These are phyloP conservation scores for Eragrostis tef DNA, from an alignment of 202 grass and related monocot species.

Conservation along the genomic window DNA sequence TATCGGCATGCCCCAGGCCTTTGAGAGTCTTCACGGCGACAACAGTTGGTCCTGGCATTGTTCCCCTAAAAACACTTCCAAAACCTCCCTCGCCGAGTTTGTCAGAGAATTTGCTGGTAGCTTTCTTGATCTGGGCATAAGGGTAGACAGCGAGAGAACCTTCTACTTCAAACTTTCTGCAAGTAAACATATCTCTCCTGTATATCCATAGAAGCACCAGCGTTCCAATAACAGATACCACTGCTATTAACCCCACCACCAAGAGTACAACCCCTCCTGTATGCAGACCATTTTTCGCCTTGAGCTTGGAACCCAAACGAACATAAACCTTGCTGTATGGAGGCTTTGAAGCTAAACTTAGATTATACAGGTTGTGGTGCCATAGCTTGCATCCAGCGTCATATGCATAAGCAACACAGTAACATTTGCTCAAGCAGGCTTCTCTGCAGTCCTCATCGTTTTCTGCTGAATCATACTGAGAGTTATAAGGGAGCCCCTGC, in stretches of 20 bases:
- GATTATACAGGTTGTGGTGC: slow-evolving; percentile 55
- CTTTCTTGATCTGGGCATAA: slow-evolving; percentile 59
- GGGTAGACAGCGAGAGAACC: slow-evolving; percentile 53
- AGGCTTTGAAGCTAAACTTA: slow-evolving; percentile 35
- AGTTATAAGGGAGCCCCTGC: slow-evolving; percentile 43
- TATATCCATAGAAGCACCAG: slow-evolving; percentile 39
- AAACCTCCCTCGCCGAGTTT: slow-evolving; percentile 73
- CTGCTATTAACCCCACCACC: slow-evolving; percentile 24
- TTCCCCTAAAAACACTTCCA: slow-evolving; percentile 70
- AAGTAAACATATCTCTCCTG: slow-evolving; percentile 33
- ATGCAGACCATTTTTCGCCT: slow-evolving; percentile 8
- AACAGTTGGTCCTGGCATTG: slow-evolving; percentile 40
- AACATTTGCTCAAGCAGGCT: slow-evolving; percentile 59
- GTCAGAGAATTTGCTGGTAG: slow-evolving; percentile 59
- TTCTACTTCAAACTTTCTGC: slow-evolving; percentile 41
- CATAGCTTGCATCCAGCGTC: slow-evolving; percentile 59
- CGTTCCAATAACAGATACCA: slow-evolving; percentile 22
- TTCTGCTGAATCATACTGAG: not conserved
- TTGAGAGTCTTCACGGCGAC: slow-evolving; percentile 69
- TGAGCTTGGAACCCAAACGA: slow-evolving; percentile 50
- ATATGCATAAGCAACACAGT: slow-evolving; percentile 57
- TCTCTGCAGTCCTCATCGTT: slow-evolving; percentile 47
- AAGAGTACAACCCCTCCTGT: slow-evolving; percentile 25
- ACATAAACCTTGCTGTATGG: slow-evolving; percentile 48
- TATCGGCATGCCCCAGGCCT: slow-evolving; percentile 47